Conservation (phyloP, 2,329 filamentous ascomycete species). For the Didymella glomerata region DNA sequence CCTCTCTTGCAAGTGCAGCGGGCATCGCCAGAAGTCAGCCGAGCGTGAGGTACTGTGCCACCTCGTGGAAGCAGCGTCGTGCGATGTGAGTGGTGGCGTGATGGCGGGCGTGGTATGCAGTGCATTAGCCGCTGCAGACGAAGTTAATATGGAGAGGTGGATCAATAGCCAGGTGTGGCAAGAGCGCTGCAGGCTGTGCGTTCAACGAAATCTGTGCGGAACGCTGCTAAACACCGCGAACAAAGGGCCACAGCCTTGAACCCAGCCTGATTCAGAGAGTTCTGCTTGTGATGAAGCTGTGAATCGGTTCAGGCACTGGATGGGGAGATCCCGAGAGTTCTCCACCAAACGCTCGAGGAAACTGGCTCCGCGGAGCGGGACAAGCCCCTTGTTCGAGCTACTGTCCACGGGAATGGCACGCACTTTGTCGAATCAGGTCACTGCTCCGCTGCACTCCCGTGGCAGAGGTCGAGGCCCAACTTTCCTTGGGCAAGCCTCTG, state of each 20-base stretch:
- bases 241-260: background rate
- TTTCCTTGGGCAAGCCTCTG: constrained; percentile 21
- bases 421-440: constrained; percentile 18
- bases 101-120: constrained; percentile 19
- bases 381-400: constrained; percentile 19
- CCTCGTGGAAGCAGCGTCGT: constrained; percentile 17
- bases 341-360: constrained; percentile 14
- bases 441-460: constrained; percentile 24
- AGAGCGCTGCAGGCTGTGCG: constrained; percentile 1
- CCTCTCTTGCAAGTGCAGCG: background rate
- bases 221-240: background rate
- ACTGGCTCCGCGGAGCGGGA: constrained; percentile 21
- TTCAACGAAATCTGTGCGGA: constrained; percentile 8
- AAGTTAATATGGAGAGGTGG: constrained; percentile 21
- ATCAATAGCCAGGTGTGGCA: constrained; percentile 8
- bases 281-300: background rate
- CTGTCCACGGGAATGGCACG: constrained; percentile 22
- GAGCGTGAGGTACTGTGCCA: constrained; percentile 14
- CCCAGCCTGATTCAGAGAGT: constrained; percentile 1
- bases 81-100: constrained; percentile 18
- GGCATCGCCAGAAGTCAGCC: constrained; percentile 3
- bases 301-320: constrained; percentile 6
- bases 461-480: constrained; percentile 25
- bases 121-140: constrained; percentile 25
- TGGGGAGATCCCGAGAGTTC: constrained; percentile 6